Percentiles rank a stretch among this genome's conserved stretches.
These are phyloP conservation scores for Pestalotiopsis sp. DNA, from an alignment of 2,329 filamentous ascomycete genomes.

Conservation along the genomic window DNA sequence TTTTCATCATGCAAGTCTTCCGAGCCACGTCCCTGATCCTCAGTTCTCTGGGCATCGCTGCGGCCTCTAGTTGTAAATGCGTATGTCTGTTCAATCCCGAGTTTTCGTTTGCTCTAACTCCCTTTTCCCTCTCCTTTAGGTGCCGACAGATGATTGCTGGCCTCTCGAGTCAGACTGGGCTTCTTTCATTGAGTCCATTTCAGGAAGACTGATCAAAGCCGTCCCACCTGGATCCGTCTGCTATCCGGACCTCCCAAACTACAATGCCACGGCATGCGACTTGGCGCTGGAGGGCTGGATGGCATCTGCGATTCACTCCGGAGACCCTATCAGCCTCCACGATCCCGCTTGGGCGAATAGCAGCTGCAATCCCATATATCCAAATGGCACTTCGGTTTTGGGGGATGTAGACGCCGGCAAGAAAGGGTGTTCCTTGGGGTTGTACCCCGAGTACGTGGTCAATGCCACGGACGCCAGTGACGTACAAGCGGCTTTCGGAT, in stretches of 20 bases:
- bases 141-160: conserved; percentile 23
- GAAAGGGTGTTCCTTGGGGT: conserved; percentile 36
- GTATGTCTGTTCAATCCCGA: not conserved
- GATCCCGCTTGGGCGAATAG: not conserved
- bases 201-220: conserved; percentile 34
- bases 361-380: not conserved
- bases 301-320: not conserved
- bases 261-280: not conserved
- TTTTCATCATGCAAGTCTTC: not conserved
- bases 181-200: conserved; percentile 30
- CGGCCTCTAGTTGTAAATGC: not conserved
- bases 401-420: not conserved
- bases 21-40: not conserved
- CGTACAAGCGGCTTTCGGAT: conserved; percentile 42
- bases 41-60: not conserved
- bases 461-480: conserved; percentile 38
- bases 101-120: no score
- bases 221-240: conserved; percentile 33
- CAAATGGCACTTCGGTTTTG: not conserved
- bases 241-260: conserved; percentile 26
- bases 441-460: conserved; percentile 40
- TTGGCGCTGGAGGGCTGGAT: not conserved
- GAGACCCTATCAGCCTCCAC: not conserved
- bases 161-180: conserved; percentile 32
- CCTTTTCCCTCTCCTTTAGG: not conserved